Evolutionary conservation across 2,329 filamentous ascomycete species (phyloP), one percentile per base, ranked within the genome.

Genomic region (Scopulariopsis brevicaulis): DNA sequence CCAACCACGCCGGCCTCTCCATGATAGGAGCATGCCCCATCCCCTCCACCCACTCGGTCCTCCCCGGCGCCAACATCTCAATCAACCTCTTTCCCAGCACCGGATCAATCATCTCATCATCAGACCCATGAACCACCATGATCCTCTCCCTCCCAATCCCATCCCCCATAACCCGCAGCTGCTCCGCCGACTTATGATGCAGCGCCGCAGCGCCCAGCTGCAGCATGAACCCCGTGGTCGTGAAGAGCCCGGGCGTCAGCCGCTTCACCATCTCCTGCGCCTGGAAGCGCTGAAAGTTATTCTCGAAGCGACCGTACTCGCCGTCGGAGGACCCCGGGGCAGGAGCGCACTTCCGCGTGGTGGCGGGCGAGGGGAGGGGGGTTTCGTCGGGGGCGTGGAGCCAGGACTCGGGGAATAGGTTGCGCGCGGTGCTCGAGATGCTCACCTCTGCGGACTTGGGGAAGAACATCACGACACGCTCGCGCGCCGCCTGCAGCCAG

Each of bases 201-300:
- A 89, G 89, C 0, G 84, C 87, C 0, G 86, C 89, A 1, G 90
- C 91, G 55, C 90, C 75, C 2, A 89, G 80, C 73, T 96, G 91
- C 63, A 89, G 75, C 35, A 94, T 67, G 69, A 94, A 90, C 1
- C 88, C 89, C 35, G 75, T 76, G 53, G 76, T 77, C 3, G 80
- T 82, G 68, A 90, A 93, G 6, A 75, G 74, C 1, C 76, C 73
- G 1, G 77, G 72, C 59, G 87, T 78, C 18, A 76, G 72, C 20
- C 87, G 79, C 74, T 96, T 96, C 65, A 75, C 76, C 62, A 95
- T 70, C 70, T 96, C 90, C 63, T 86, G 83, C 0, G 91, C 90
- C 28, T 87, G 85, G 66, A 91, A 93, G 5, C 91, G 85, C 73
- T 94, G 87, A 59, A 84, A 90, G 67, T 93, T 94, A 56, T 78